A percentile compares a stretch with the other conserved stretches of the same genome.
Conservation (phyloP, 345 rosid genomes). For the Bruguiera parviflora region DNA sequence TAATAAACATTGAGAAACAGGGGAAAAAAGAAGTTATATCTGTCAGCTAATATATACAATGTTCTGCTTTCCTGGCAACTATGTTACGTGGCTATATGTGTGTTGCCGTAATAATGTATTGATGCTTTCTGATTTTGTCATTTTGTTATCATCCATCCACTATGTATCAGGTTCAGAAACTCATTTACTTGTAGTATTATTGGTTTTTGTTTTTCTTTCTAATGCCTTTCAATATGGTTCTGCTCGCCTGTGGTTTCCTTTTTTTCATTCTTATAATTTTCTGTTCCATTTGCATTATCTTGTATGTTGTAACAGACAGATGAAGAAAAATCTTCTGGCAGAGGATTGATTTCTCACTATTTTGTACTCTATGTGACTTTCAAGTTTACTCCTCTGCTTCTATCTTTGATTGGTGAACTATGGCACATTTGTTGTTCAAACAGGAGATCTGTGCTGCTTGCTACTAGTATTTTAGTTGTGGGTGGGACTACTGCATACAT, state of each 20-base stretch:
- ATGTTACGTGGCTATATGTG: no score
- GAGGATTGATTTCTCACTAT: background rate
- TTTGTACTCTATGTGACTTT: background rate
- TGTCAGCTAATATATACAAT: no score
- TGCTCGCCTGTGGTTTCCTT: background rate
- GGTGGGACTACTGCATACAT: conserved; percentile 80
- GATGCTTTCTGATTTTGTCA: no score
- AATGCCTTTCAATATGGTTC: background rate
- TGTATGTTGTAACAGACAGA: background rate
- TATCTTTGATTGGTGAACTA: background rate
- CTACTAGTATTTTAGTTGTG: conserved; percentile 74
- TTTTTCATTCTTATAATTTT: background rate
- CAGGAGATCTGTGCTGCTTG: conserved; percentile 80
- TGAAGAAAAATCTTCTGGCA: background rate
- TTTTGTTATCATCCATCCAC: background rate
- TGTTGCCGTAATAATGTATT: no score
- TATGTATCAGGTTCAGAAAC: background rate
- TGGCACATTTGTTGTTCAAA: conserved; percentile 10
- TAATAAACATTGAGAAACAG: no score
- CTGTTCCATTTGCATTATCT: background rate
- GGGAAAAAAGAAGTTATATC: no score
- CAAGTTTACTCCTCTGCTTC: background rate
- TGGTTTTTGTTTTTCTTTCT: background rate
- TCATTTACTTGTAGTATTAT: background rate
- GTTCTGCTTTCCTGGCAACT: no score